Evolutionary conservation across 176 grass and related monocot genomes (phyloP).

Genomic region (Avena atlantica): DNA sequence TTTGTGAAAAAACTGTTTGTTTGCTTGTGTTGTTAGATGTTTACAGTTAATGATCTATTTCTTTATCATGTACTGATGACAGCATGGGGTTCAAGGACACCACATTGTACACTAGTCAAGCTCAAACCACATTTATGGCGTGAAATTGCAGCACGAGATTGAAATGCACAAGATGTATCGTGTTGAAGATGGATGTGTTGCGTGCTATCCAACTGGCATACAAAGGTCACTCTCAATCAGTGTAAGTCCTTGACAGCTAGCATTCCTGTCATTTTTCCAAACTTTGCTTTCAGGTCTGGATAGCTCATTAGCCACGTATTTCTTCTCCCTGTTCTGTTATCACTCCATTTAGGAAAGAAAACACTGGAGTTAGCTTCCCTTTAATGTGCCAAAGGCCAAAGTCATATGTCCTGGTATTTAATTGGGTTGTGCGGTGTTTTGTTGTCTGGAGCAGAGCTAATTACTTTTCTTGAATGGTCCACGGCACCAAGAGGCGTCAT

Average conservation of each 20-base stretch:
- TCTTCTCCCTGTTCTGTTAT: not conserved
- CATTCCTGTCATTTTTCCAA: not conserved
- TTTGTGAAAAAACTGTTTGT: constrained; percentile 1
- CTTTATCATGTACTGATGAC: not conserved
- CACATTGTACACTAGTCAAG: constrained; percentile 17
- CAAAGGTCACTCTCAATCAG: constrained; percentile 1
- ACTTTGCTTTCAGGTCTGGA: constrained; percentile 33
- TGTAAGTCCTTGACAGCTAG: constrained; percentile 30
- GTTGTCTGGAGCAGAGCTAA: not conserved
- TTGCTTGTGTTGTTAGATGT: constrained; percentile 21
- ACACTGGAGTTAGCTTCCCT: not conserved
- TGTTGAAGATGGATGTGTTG: not conserved
- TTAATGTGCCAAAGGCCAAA: constrained; percentile 1
- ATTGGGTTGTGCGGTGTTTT: not conserved
- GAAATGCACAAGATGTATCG: constrained; percentile 24
- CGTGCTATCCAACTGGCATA: constrained; percentile 14
- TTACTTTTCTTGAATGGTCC: not conserved
- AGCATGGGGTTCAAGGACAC: constrained; percentile 16
- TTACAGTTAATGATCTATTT: not conserved
- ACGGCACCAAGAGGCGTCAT: not conserved
- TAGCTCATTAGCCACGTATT: constrained; percentile 11
- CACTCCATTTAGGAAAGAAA: not conserved
- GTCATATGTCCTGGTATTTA: not conserved
- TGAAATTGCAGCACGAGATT: constrained; percentile 15
- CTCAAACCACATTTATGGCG: constrained; percentile 33